Evolutionary conservation across 2,329 filamentous ascomycete species (phyloP).

Genomic region (Cryphonectria naterciae): DNA sequence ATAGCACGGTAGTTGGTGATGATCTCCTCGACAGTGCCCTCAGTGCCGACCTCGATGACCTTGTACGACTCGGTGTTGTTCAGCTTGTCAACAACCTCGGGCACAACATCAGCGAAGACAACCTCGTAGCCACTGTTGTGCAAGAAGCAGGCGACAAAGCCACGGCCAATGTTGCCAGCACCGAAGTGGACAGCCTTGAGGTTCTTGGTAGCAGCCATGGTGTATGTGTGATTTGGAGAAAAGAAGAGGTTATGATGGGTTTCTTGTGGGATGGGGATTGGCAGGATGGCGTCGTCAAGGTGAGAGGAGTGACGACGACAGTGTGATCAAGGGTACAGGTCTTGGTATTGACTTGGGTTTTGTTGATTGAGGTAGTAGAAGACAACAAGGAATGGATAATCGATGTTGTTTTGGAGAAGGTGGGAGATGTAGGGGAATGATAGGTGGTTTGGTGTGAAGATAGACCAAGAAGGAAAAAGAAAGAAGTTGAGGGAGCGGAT

Average conservation of each 20-base stretch:
- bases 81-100: constrained; percentile 77
- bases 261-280: background rate
- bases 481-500: background rate
- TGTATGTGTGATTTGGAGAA: constrained; percentile 31
- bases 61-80: constrained; percentile 79
- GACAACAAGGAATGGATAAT: background rate
- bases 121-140: constrained; percentile 96
- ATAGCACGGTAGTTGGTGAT: constrained; percentile 97
- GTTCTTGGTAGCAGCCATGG: constrained; percentile 49
- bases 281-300: background rate
- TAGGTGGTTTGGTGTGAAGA: constrained; percentile 3
- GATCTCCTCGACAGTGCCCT: constrained; percentile 77
- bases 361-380: background rate
- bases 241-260: background rate
- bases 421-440: background rate
- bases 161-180: constrained; percentile 83
- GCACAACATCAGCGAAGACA: constrained; percentile 93
- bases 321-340: background rate
- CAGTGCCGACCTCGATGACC: constrained; percentile 88
- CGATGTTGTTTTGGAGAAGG: background rate
- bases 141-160: constrained; percentile 89
- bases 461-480: background rate
- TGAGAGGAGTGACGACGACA: background rate
- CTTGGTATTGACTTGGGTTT: background rate
- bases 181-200: constrained; percentile 82